Evolutionary conservation across 805 yeast genomes (phyloP).

Genomic region (Starmerella ratchasimensis): DNA sequence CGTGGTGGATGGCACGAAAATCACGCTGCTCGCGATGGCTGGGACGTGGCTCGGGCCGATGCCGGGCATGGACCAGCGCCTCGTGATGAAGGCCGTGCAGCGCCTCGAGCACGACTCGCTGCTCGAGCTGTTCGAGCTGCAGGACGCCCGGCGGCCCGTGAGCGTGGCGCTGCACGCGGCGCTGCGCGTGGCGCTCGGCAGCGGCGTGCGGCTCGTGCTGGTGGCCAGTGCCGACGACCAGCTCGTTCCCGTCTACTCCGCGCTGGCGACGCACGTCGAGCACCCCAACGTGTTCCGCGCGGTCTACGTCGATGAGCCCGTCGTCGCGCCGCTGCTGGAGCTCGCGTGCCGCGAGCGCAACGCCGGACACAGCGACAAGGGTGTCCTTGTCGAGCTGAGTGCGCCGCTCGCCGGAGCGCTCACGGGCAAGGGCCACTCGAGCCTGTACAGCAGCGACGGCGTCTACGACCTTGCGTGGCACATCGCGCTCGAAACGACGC

Average conservation of each 20-base stretch:
- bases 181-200: slow-evolving; percentile 46
- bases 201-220: slow-evolving; percentile 64
- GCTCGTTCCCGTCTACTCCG: slow-evolving; percentile 81
- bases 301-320: slow-evolving; percentile 72
- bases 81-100: slow-evolving; percentile 76
- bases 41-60: slow-evolving; percentile 92
- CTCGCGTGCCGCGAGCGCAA: slow-evolving; percentile 63
- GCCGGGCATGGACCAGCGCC: slow-evolving; percentile 72
- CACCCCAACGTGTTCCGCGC: slow-evolving; percentile 89
- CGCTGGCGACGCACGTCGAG: slow-evolving; percentile 62
- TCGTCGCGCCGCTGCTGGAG: slow-evolving; percentile 59
- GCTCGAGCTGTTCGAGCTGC: slow-evolving; percentile 77
- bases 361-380: slow-evolving; percentile 70
- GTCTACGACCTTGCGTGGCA: slow-evolving; percentile 73
- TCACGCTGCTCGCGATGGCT: slow-evolving; percentile 85
- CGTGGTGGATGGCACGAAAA: slow-evolving; percentile 27
- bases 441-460: slow-evolving; percentile 66
- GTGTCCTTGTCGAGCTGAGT: slow-evolving; percentile 72
- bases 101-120: slow-evolving; percentile 81
- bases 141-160: slow-evolving; percentile 56
- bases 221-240: slow-evolving; percentile 91
- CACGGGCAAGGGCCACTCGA: slow-evolving; percentile 93
- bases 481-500: slow-evolving; percentile 55
- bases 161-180: slow-evolving; percentile 59
- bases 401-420: slow-evolving; percentile 71